A percentile compares a stretch with the other conserved stretches of the same genome.
phyloP scores from a whole-genome alignment of 2,329 filamentous ascomycete genomes.

The Colletotrichum echinochloae region DNA sequence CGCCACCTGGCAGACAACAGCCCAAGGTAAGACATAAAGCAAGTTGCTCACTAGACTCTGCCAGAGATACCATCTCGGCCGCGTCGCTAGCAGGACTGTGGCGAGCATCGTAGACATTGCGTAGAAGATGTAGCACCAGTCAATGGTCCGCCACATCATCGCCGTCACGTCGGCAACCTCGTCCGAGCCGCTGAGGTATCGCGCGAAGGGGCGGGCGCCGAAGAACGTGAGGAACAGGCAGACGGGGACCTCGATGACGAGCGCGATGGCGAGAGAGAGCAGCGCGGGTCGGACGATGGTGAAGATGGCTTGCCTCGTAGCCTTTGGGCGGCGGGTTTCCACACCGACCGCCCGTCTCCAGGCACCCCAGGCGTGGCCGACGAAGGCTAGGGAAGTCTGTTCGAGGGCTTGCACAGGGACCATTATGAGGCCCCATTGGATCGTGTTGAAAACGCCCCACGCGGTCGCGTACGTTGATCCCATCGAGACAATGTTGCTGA shows the following conservation, averaged over 20 bases:
- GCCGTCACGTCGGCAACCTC: conserved; percentile 70
- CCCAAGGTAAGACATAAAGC: conserved; percentile 78
- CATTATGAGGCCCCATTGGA: conserved; percentile 81
- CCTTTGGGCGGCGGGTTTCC: conserved; percentile 38
- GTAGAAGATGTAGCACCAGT: conserved; percentile 79
- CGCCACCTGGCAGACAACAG: conserved; percentile 68
- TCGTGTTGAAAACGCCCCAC: conserved; percentile 80
- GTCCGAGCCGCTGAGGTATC: conserved; percentile 68
- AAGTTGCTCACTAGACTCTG: conserved; percentile 76
- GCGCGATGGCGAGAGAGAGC: conserved; percentile 62
- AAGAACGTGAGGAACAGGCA: conserved; percentile 71
- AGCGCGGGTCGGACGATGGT: conserved; percentile 65
- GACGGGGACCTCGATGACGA: conserved; percentile 70
- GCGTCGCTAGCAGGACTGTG: conserved; percentile 72
- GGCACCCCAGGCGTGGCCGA: conserved; percentile 74
- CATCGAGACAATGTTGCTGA: conserved; percentile 72
- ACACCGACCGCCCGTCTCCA: conserved; percentile 52
- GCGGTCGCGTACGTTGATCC: conserved; percentile 76
- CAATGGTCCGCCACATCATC: conserved; percentile 73
- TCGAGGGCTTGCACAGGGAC: conserved; percentile 77
- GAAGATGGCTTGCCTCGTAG: conserved; percentile 42
- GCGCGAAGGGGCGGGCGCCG: conserved; percentile 71
- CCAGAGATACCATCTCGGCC: conserved; percentile 75
- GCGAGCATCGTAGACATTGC: conserved; percentile 74
- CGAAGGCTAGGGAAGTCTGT: conserved; percentile 72